Evolutionary conservation across 2,329 filamentous ascomycete genomes (phyloP), one percentile per base, ranked within the genome.

Genomic region (Aureobasidium lini): DNA sequence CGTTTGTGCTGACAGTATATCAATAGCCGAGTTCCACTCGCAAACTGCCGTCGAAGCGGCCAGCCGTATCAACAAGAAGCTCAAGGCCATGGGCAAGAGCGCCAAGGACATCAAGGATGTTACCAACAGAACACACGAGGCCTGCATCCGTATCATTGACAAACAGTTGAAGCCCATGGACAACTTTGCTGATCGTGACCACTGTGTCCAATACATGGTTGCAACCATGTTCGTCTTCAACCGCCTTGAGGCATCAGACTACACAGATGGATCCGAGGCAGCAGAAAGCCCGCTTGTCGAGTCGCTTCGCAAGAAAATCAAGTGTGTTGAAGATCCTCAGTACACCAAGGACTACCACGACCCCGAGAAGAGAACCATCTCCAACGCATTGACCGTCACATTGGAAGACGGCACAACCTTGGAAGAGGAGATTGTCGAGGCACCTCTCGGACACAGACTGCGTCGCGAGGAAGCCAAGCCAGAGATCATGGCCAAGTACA

Each of bases 101-200:
- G 91, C 92, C 60, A 88, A 87, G 67, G 93, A 99, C 75, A 95
- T 99, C 80, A 93, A 95, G 80, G 83, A 83, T 63, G 84, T 99
- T 70, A 91, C 88, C 67, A 96, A 93, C 84, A 88, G 94, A 69
- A 99, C 94, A 8, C 94, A 99, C 79, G 94, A 99, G 78, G 94
- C 94, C 61, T 97, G 94, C 80, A 85, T 99, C 72, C 91, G 94
- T 70, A 99, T 99, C 78, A 99, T 99, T 70, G 94, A 99, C 84
- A 99, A 99, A 84, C 94, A 99, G 79, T 95, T 96, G 84, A 97
- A 96, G 84, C 87, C 92, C 68, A 95, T 99, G 90, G 92, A 96
- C 81, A 99, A 99, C 85, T 99, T 97, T 72, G 94, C 94, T 71
- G 94, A 99, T 79, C 91, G 94, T 71, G 94, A 99, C 77, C 94